Base-by-base conservation (phyloP, 306 rosid species). In the Pachyrhizus erosus region DNA sequence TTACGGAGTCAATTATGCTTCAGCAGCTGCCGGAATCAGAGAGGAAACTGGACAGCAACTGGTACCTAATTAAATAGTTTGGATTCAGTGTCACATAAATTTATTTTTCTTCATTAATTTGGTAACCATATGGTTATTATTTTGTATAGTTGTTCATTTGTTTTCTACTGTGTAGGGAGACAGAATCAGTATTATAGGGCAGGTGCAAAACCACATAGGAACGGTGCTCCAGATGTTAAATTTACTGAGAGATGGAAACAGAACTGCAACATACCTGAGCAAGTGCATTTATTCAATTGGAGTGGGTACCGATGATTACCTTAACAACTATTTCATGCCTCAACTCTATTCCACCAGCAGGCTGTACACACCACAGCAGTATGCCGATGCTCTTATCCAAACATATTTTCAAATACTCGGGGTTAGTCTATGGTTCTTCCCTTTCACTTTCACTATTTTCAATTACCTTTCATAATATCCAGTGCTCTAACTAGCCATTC, bases 261-360 rank as follows among this genome's bases (percentile, higher is more conserved):
- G 81, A 69, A 87, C 97, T 2, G 88, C 96, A 26, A 71, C 72
- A 67, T 88, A 96, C 79, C 76, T 96, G 5, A 81, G 90, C 68
- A 93, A 61, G 84, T 96, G 99, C 87, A 93, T 96, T 34, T 93
- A 88, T 84, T 90, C 99, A 52, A 80, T 96, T 29, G 98, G 97
- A 42, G 29, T 96, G 76, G 99, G 99, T 27, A 93, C 94, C 87
- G 92, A 96, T 42, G 99, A 96, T 84, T 96, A 96, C 81, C 94
- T 96, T 7, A 96, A 93, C 93, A 96, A 96, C 88, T 93, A 96
- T 80, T 96, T 96, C 90, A 87, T 93, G 96, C 97, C 99, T 34
- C 79, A 27, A 46, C 70, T 77, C 31, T 96, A 96, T 87, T 58
- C 87, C 27, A 85, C 82, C 14, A 73, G 97, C 86, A 84, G 58